A percentile compares a stretch with the other conserved stretches of the same genome.
Conservation (phyloP, 257 asterid species). For the Solanum chmielewskii region DNA sequence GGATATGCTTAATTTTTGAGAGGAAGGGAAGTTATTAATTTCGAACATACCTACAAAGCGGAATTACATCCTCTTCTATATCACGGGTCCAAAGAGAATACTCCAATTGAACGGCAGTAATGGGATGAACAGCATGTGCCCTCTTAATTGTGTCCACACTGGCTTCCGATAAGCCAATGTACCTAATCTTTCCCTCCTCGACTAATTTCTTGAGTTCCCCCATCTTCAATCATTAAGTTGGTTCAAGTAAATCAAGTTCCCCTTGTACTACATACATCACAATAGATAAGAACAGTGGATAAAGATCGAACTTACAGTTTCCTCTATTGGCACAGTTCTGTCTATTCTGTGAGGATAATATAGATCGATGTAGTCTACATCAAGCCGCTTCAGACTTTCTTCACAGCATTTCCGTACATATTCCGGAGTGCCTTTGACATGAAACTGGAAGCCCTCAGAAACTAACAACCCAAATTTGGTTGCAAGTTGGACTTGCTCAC, state of each 20-base stretch:
- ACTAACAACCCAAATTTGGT: constrained; percentile 22
- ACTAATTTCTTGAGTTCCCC: constrained; percentile 46
- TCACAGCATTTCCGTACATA: constrained; percentile 33
- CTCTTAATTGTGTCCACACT: constrained; percentile 38
- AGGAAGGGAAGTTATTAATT: background rate
- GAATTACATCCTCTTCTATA: constrained; percentile 40
- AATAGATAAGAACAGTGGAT: background rate
- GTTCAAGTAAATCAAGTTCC: background rate
- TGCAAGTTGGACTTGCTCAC: constrained; percentile 21
- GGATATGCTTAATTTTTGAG: background rate
- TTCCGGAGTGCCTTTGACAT: constrained; percentile 15
- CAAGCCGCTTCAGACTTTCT: constrained; percentile 44
- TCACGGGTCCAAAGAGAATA: constrained; percentile 48
- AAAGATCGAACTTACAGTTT: constrained; percentile 20
- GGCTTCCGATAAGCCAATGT: constrained; percentile 50
- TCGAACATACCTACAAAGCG: constrained; percentile 33
- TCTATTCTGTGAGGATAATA: constrained; percentile 40
- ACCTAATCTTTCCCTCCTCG: constrained; percentile 42
- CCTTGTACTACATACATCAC: background rate
- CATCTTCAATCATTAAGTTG: constrained; percentile 7
- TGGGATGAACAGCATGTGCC: constrained; percentile 48
- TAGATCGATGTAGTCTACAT: constrained; percentile 45
- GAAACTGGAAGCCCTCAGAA: background rate
- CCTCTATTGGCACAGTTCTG: constrained; percentile 42
- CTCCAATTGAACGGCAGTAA: constrained; percentile 50